Conservation (phyloP, 768 basidiomycete species). For the Boletus patriciae region DNA sequence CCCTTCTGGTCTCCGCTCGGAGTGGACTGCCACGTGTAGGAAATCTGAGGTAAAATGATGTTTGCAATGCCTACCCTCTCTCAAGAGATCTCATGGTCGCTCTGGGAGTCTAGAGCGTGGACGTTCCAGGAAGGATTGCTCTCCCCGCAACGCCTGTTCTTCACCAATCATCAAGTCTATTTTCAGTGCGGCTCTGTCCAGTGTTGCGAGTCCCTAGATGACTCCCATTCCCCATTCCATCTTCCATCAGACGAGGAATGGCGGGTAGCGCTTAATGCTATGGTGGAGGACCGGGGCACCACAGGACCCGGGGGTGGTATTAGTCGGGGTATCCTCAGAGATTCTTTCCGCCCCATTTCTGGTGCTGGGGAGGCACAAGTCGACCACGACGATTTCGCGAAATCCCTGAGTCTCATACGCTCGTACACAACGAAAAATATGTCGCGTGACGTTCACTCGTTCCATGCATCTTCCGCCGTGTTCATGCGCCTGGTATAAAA, state of each 20-base stretch:
- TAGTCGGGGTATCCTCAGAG: conserved; percentile 3
- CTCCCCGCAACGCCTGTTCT: conserved; percentile 17
- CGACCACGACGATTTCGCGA: neutral
- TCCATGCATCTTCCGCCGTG: conserved; percentile 15
- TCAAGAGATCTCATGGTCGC: conserved; percentile 5
- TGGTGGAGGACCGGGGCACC: neutral
- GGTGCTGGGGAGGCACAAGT: neutral
- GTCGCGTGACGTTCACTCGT: conserved; percentile 8
- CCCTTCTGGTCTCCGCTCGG: too few species aligned
- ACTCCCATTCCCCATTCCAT: conserved; percentile 15
- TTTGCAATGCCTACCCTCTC: conserved; percentile 11
- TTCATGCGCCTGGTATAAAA: conserved; percentile 1
- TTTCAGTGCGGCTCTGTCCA: conserved; percentile 15
- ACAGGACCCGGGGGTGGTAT: neutral
- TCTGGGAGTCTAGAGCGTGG: conserved; percentile 18
- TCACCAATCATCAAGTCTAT: conserved; percentile 21
- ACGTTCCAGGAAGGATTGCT: conserved; percentile 21
- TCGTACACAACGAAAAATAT: conserved; percentile 2
- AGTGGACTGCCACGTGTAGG: too few species aligned
- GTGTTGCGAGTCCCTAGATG: conserved; percentile 15
- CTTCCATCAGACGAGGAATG: conserved; percentile 4
- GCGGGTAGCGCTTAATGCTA: neutral
- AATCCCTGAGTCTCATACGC: conserved; percentile 5
- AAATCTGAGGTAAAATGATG: conserved; percentile 3
- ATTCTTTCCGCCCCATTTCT: conserved; percentile 9